Base-by-base conservation (phyloP, 352 stramenopile species). In the Phytophthora cactorum region DNA sequence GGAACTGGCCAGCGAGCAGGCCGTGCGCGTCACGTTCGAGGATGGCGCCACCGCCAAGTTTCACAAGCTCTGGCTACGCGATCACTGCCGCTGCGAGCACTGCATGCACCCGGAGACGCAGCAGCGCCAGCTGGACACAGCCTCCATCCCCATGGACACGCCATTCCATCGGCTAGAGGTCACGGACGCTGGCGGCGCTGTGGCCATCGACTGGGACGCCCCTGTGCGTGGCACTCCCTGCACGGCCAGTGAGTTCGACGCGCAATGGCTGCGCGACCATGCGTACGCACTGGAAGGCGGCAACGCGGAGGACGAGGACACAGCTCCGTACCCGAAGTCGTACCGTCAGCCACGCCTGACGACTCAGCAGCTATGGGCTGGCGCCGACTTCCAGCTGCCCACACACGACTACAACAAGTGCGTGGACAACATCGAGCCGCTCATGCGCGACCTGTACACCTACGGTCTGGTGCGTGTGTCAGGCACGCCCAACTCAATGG, bases 31-130 rank as follows among this genome's bases (percentile, higher is more conserved):
- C 39, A 91, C 80, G 43, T 95, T 89, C 79, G 69, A 86, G 28
- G 88, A 95, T 71, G 88, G 87, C 39, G 82, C 87, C 45, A 82
- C 72, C 34, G 84, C 88, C 52, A 89, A 83, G 55, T 95, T 95
- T 71, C 88, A 94, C 70, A 93, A 90, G 66, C 81, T 91, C 46
- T 95, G 88, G 88, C 78, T 96, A 62, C 88, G 88, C 44, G 88
- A 96, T 64, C 85, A 96, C 66, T 96, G 88, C 82, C 76, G 59
- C 36, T 96, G 88, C 38, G 52, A 79, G 28, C 59, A 60, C 32
- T 96, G 88, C 47, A 65, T 81, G 58, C 88, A 96, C 63, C 79
- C 85, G 12, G 73, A 88, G 63, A 96, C 88, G 27, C 77, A 62
- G 12, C 88, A 96, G 75, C 82, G 88, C 7, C 83, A 93, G 59